Evolutionary conservation across 352 stramenopile genomes (phyloP), one percentile per base, ranked within the genome.

Genomic region (Globisporangium perplexum): DNA sequence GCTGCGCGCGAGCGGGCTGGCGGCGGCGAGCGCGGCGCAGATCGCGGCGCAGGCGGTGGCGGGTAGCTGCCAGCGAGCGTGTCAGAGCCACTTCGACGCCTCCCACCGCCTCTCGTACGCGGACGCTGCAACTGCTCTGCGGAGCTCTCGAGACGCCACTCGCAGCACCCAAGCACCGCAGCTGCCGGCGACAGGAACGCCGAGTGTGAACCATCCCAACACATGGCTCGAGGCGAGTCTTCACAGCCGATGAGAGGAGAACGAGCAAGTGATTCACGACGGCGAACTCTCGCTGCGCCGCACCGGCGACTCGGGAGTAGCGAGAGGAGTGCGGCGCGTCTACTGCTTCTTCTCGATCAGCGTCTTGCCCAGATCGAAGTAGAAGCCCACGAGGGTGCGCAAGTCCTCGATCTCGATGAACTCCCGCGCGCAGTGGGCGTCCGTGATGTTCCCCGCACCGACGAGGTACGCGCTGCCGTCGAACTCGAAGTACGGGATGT

Each of bases 401-500:
- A 90, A 51, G 49, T 90, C 77, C 7, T 76, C 68, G 24, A 90
- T 79, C 42, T 82, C 66, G 53, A 88, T 90, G 55, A 75, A 87
- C 62, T 90, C 80, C 20, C 80, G 74, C 20, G 74, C 70, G 52
- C 77, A 90, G 42, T 90, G 80, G 1, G 80, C 80, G 58, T 90
- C 75, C 6, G 73, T 88, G 61, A 90, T 90, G 53, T 66, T 84
- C 47, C 80, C 80, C 7, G 77, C 77, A 26, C 80, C 80, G n/a
- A 90, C 68, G 30, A 90, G 68, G 55, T 88, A 90, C n/a, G 77
- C 75, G 55, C 83, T 87, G 44, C 80, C 80, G 33, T 88, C 75
- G 51, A 84, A 90, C 39, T 86, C 68, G 58, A 94, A 90, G 69
- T 92, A 96, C 35, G 83, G 81, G n/a, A 96, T 86, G 36, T 95